A percentile compares a stretch with the other conserved stretches of the same genome.
These are phyloP conservation scores for Phytophthora sansomeana DNA, from an alignment of 352 stramenopile genomes.

Conservation along the genomic window DNA sequence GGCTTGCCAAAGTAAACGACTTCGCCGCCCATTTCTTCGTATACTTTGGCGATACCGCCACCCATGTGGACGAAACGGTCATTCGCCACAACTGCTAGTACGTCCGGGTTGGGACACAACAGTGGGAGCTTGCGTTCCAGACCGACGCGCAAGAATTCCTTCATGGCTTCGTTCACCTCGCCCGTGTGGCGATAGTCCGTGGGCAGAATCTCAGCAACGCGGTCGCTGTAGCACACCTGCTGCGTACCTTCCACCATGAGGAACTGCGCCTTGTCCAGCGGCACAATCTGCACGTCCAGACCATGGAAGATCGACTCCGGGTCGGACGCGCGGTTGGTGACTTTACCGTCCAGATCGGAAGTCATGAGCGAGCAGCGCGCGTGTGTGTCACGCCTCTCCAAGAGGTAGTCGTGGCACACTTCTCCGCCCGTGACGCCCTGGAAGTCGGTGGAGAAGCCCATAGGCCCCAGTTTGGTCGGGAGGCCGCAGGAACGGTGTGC, in stretches of 20 bases:
- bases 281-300: slow-evolving; percentile 52
- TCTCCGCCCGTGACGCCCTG: slow-evolving; percentile 70
- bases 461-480: slow-evolving; percentile 54
- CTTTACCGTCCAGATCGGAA: slow-evolving; percentile 38
- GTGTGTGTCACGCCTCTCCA: slow-evolving; percentile 32
- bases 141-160: slow-evolving; percentile 59
- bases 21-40: slow-evolving; percentile 76
- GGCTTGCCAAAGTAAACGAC: slow-evolving; percentile 90
- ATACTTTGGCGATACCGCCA: slow-evolving; percentile 84
- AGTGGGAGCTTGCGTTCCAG: slow-evolving; percentile 68
- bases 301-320: slow-evolving; percentile 58
- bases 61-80: slow-evolving; percentile 67
- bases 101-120: slow-evolving; percentile 91
- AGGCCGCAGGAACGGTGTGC: slow-evolving; percentile 70
- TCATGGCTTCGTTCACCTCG: slow-evolving; percentile 44
- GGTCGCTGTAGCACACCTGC: slow-evolving; percentile 59
- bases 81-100: slow-evolving; percentile 73
- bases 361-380: slow-evolving; percentile 53
- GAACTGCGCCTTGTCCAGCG: slow-evolving; percentile 53
- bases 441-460: slow-evolving; percentile 75
- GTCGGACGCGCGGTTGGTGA: slow-evolving; percentile 44
- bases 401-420: slow-evolving; percentile 53
- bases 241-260: slow-evolving; percentile 67
- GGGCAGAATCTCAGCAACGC: slow-evolving; percentile 35
- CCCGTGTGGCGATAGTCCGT: slow-evolving; percentile 60